phyloP scores from a whole-genome alignment of 2,329 filamentous ascomycete genomes.

The Colletotrichum truncatum region DNA sequence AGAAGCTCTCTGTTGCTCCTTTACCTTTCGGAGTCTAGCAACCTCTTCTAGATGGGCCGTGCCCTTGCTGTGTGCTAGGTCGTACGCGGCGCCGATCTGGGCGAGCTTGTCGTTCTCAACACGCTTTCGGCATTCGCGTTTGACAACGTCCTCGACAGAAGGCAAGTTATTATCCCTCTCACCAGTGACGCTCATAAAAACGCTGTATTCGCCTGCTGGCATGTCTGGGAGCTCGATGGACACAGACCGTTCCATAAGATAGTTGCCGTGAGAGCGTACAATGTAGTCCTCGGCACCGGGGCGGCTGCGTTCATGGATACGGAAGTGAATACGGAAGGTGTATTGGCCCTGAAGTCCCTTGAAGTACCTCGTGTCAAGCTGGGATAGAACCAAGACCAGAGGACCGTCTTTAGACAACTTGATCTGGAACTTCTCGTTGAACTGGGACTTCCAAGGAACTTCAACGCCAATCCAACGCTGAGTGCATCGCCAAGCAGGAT shows the following conservation, averaged over 20 bases:
- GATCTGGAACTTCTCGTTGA: constrained; percentile 70
- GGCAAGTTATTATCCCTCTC: constrained; percentile 51
- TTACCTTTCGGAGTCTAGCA: constrained; percentile 57
- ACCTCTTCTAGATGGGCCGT: constrained; percentile 60
- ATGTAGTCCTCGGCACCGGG: constrained; percentile 66
- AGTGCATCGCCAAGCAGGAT: constrained; percentile 65
- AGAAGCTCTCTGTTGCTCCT: constrained; percentile 59
- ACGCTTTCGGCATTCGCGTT: constrained; percentile 56
- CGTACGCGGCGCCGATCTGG: constrained; percentile 66
- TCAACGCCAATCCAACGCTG: constrained; percentile 70
- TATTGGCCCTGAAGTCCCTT: constrained; percentile 70
- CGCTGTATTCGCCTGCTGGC: constrained; percentile 63
- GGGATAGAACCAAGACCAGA: constrained; percentile 67
- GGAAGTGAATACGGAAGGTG: constrained; percentile 57
- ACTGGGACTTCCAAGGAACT: constrained; percentile 70
- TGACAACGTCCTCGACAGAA: constrained; percentile 66
- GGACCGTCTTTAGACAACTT: constrained; percentile 64
- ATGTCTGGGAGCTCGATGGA: constrained; percentile 67
- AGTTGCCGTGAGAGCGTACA: constrained; percentile 66
- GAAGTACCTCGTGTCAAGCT: constrained; percentile 71
- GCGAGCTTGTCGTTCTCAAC: constrained; percentile 67
- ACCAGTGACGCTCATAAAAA: constrained; percentile 65
- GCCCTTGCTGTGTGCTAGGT: constrained; percentile 68
- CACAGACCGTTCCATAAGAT: constrained; percentile 66
- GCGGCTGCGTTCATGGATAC: constrained; percentile 59